phyloP scores from a whole-genome alignment of 768 basidiomycete genomes.

The Boletus sensibilis region DNA sequence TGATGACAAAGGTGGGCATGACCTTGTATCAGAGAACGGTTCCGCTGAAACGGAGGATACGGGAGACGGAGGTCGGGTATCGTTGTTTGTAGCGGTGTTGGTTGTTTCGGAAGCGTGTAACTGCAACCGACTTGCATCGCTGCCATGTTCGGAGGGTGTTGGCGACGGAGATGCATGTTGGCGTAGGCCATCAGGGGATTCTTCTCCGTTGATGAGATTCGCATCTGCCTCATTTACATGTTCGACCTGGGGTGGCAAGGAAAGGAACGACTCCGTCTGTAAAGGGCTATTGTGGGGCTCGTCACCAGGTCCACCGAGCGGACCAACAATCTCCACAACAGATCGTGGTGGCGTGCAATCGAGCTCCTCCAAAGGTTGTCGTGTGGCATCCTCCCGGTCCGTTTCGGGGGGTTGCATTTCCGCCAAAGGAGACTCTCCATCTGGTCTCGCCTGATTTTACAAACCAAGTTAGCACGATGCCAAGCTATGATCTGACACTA shows the following conservation, averaged over 20 bases:
- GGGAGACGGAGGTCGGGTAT: slow-evolving; percentile 11
- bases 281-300: neutral
- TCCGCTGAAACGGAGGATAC: slow-evolving; percentile 12
- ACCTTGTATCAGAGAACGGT: slow-evolving; percentile 20
- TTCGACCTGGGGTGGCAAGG: neutral
- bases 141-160: slow-evolving; percentile 31
- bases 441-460: slow-evolving; percentile 1
- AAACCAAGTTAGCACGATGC: slow-evolving; percentile 1
- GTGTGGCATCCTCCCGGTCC: neutral
- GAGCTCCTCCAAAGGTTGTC: neutral
- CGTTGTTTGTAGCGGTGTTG: neutral
- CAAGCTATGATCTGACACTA: neutral
- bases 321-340: neutral
- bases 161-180: slow-evolving; percentile 20
- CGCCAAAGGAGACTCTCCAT: neutral
- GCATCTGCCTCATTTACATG: neutral
- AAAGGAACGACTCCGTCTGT: neutral
- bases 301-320: neutral
- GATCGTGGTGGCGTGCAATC: neutral
- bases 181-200: neutral
- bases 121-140: slow-evolving; percentile 7
- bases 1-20: neutral
- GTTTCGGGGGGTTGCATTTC: neutral
- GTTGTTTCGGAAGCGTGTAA: neutral
- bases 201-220: neutral